phyloP scores from a whole-genome alignment of 257 asterid genomes.

The Nyctanthes arbortristis region DNA sequence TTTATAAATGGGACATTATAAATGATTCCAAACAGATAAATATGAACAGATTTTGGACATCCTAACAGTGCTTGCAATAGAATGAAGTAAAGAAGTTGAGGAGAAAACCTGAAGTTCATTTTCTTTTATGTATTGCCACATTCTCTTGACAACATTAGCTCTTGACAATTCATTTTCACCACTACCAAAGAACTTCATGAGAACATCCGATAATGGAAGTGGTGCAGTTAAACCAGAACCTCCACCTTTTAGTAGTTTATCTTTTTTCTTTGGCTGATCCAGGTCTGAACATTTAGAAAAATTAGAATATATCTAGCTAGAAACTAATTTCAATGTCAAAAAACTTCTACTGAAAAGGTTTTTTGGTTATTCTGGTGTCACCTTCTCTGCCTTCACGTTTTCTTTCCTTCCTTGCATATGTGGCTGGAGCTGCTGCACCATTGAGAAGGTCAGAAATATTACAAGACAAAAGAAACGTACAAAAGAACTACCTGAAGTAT shows the following conservation, averaged over 20 bases:
- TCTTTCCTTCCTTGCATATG: constrained; percentile 28
- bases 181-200: constrained; percentile 38
- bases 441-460: not conserved
- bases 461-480: not conserved
- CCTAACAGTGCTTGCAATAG: too few relatives aligned
- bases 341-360: not conserved
- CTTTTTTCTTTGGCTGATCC: constrained; percentile 36
- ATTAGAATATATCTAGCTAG: not conserved
- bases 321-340: not conserved
- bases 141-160: constrained; percentile 38
- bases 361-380: constrained; percentile 16
- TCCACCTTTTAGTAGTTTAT: constrained; percentile 29
- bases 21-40: too few relatives aligned
- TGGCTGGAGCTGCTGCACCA: constrained; percentile 28
- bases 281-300: constrained; percentile 12
- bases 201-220: constrained; percentile 35
- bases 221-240: constrained; percentile 38
- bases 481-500: not conserved
- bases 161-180: constrained; percentile 39
- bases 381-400: constrained; percentile 36
- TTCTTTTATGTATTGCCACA: constrained; percentile 50
- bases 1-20: too few relatives aligned
- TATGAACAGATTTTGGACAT: too few relatives aligned
- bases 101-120: constrained; percentile 43
- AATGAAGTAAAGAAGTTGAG: constrained; percentile 3